Base-by-base conservation (phyloP, 2,329 filamentous ascomycete genomes). In the Cordyceps farinosa region DNA sequence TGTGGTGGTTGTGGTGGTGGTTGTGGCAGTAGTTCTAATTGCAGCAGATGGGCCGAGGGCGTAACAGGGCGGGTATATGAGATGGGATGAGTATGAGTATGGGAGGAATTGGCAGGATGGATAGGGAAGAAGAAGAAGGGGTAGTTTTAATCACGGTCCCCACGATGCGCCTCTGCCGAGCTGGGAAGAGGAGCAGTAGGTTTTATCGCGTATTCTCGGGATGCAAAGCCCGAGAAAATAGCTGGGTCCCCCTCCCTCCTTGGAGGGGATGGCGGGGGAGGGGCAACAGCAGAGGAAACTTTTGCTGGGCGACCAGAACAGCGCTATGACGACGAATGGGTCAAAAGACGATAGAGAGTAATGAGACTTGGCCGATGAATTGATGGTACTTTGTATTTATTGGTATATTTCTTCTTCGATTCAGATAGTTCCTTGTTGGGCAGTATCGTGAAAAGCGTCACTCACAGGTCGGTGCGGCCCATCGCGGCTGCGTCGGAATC, bases 1-100 rank as follows among this genome's bases (percentile, higher is more conserved):
- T 67, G 45, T 45, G 55, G 34, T 67, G 68, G 63, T 64, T 61
- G 63, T 54, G 62, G 64, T 63, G 51, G 55, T 62, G 58, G 60
- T 54, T 40, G 55, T 29, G 32, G 55, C 55, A 48, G 55, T 62
- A 56, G 60, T 54, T 40, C 52, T 29, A 30, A 53, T 54, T 56
- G 54, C 62, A 47, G 65, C 65, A 57, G 60, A 53, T 47, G 58
- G 58, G 61, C 58, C 13, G 58, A 67, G 52, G 63, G 47, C 48
- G 53, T 61, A 53, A 64, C 47, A 53, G 51, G 64, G 69, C 47
- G 55, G 65, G 53, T 22, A 45, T 57, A 52, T 42, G 63, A 44
- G 36, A 57, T 42, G 29, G 32, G 38, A 44, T 17, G 50, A 61
- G 55, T 45, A 53, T 32, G 51, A n/a, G n/a, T 36, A 44, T 27